Conservation (phyloP, 2,329 filamentous ascomycete genomes). For the Apiospora aurea region DNA sequence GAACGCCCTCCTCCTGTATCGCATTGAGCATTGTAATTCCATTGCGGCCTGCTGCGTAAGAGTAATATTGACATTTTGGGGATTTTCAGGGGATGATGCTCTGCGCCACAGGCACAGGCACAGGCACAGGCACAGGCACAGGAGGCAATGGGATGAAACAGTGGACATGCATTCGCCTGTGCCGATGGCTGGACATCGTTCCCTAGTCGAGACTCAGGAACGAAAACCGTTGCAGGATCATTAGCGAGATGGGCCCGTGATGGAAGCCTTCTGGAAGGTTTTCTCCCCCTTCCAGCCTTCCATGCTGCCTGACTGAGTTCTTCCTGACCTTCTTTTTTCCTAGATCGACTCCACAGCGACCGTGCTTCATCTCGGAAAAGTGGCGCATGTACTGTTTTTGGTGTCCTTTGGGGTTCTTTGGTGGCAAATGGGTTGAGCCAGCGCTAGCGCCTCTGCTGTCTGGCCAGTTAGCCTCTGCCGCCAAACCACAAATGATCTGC, state of each 20-base stretch:
- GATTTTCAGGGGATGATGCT: neutral
- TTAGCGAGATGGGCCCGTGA: slow-evolving; percentile 15
- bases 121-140: slow-evolving; percentile 6
- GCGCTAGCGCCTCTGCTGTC: neutral
- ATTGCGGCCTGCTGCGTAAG: neutral
- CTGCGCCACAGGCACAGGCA: neutral
- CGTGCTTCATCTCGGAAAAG: slow-evolving; percentile 21
- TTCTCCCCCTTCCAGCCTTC: neutral
- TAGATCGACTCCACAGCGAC: neutral
- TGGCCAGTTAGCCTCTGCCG: neutral
- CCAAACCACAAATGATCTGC: slow-evolving; percentile 12
- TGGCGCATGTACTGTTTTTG: slow-evolving; percentile 13
- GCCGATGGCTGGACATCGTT: slow-evolving; percentile 17
- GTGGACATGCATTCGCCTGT: slow-evolving; percentile 4
- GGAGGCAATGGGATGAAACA: slow-evolving; percentile 22
- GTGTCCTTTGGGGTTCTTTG: neutral
- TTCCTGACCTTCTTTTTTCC: neutral
- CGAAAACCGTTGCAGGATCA: slow-evolving; percentile 15
- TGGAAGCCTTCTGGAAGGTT: slow-evolving; percentile 21
- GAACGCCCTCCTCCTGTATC: neutral
- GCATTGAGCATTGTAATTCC: neutral
- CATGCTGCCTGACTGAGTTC: neutral
- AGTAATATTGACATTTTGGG: slow-evolving; percentile 2
- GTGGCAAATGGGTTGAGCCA: slow-evolving; percentile 1
- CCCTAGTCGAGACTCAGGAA: slow-evolving; percentile 22